Conservation (phyloP, 441 rosid species). For the Aleurites moluccanus region DNA sequence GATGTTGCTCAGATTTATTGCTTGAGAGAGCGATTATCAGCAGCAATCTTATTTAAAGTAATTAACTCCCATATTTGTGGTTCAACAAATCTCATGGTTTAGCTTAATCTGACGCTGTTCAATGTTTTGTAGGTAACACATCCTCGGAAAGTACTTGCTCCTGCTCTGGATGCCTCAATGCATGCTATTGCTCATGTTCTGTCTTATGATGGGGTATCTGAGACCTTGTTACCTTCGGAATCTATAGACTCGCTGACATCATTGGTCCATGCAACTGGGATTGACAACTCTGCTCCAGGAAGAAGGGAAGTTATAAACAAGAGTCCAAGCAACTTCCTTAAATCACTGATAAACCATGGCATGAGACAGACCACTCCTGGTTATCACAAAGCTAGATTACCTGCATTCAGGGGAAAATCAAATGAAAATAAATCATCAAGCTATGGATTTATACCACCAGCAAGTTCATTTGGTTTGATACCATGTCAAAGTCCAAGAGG, state of each 20-base stretch:
- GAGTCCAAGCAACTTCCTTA: constrained; percentile 38
- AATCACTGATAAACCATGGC: constrained; percentile 31
- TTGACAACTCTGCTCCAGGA: constrained; percentile 31
- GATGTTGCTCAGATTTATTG: constrained; percentile 92
- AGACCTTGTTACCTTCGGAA: constrained; percentile 41
- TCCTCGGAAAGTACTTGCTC: constrained; percentile 64
- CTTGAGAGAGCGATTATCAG: constrained; percentile 74
- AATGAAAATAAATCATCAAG: constrained; percentile 24
- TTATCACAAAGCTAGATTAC: constrained; percentile 21
- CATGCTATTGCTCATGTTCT: constrained; percentile 56
- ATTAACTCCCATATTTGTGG: constrained; percentile 14
- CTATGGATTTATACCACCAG: constrained; percentile 15
- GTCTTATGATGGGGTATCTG: constrained; percentile 59
- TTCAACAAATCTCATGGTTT: neutral
- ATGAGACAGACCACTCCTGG: constrained; percentile 9
- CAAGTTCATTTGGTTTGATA: constrained; percentile 12
- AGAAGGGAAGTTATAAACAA: constrained; percentile 25
- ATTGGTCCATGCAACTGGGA: constrained; percentile 48
- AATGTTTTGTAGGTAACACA: constrained; percentile 53
- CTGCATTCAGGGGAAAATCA: constrained; percentile 21
- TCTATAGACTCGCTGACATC: constrained; percentile 45
- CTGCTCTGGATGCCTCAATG: constrained; percentile 63
- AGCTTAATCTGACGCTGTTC: constrained; percentile 19
- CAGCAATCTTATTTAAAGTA: constrained; percentile 81
- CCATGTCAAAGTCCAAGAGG: constrained; percentile 21